Percentiles rank a stretch among this genome's conserved stretches.
Evolutionary conservation across 306 rosid species (phyloP).

Genomic region (Sicyos baderoa): DNA sequence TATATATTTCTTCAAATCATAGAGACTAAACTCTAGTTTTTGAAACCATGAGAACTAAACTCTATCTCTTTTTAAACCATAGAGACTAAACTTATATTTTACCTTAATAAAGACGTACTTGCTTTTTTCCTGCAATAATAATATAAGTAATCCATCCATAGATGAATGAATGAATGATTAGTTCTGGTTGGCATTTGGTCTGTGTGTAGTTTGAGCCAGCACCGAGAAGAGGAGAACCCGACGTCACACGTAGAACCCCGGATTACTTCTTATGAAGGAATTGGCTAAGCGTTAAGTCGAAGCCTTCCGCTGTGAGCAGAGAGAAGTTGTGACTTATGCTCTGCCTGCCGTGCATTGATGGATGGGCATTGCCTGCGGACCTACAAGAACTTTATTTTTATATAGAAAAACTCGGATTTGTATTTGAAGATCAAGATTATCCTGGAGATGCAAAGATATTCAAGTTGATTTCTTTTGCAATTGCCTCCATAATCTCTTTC

Average conservation of each 20-base stretch:
- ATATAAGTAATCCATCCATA: background rate
- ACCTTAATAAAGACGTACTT: too few species aligned
- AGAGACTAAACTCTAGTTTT: too few species aligned
- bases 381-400: background rate
- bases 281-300: slow-evolving; percentile 28
- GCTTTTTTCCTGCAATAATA: background rate
- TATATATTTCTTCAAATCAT: too few species aligned
- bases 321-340: slow-evolving; percentile 9
- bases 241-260: slow-evolving; percentile 97
- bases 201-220: slow-evolving; percentile 82
- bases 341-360: slow-evolving; percentile 5
- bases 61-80: too few species aligned
- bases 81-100: too few species aligned
- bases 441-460: background rate
- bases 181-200: slow-evolving; percentile 8
- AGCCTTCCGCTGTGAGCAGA: slow-evolving; percentile 9
- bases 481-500: slow-evolving; percentile 3
- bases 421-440: slow-evolving; percentile 12
- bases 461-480: background rate
- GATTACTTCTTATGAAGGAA: slow-evolving; percentile 82
- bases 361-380: slow-evolving; percentile 1
- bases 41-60: too few species aligned
- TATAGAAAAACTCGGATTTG: background rate
- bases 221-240: slow-evolving; percentile 99
- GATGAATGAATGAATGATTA: slow-evolving; percentile 9